Conservation (phyloP, 1,284 basidiomycete species). For the Cutaneotrichosporon arboriforme region DNA sequence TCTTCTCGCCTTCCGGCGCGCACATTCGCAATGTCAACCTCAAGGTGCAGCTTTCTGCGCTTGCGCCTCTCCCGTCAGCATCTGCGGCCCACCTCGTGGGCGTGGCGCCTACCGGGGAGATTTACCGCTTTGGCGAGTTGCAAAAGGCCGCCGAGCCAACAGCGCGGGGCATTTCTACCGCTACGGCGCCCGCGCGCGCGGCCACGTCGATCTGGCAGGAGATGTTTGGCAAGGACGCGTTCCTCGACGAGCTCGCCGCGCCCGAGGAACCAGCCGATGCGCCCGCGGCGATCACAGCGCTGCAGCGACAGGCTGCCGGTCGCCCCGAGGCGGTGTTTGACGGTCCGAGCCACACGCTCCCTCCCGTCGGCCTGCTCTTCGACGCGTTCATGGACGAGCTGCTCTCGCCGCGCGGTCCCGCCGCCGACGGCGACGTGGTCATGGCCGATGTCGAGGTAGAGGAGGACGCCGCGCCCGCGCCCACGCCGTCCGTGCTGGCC, state of each 20-base stretch:
- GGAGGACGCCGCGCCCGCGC: not conserved
- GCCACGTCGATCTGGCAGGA: slow-evolving; percentile 47
- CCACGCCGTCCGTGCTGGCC: slow-evolving; percentile 1
- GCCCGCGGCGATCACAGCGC: slow-evolving; percentile 21
- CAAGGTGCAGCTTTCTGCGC: slow-evolving; percentile 5
- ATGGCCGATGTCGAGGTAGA: slow-evolving; percentile 4
- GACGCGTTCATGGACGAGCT: slow-evolving; percentile 65
- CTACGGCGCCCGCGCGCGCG: not conserved
- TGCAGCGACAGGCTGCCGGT: slow-evolving; percentile 26
- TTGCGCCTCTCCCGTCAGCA: slow-evolving; percentile 14
- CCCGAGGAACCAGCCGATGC: slow-evolving; percentile 7
- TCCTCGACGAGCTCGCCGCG: slow-evolving; percentile 31
- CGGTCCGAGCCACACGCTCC: slow-evolving; percentile 71
- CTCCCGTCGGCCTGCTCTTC: slow-evolving; percentile 69
- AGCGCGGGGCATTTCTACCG: slow-evolving; percentile 4
- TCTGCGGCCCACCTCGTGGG: slow-evolving; percentile 28
- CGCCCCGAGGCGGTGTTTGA: slow-evolving; percentile 56
- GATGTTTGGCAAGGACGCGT: slow-evolving; percentile 49
- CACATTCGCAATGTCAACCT: slow-evolving; percentile 8
- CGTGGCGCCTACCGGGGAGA: slow-evolving; percentile 33
- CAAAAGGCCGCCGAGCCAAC: slow-evolving; percentile 14
- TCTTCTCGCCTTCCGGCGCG: slow-evolving; percentile 50
- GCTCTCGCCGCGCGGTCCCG: slow-evolving; percentile 42
- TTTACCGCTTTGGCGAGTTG: slow-evolving; percentile 38
- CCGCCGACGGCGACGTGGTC: slow-evolving; percentile 3